Base-by-base conservation (phyloP, 2,329 filamentous ascomycete species). In the Cladobotryum protrusum region DNA sequence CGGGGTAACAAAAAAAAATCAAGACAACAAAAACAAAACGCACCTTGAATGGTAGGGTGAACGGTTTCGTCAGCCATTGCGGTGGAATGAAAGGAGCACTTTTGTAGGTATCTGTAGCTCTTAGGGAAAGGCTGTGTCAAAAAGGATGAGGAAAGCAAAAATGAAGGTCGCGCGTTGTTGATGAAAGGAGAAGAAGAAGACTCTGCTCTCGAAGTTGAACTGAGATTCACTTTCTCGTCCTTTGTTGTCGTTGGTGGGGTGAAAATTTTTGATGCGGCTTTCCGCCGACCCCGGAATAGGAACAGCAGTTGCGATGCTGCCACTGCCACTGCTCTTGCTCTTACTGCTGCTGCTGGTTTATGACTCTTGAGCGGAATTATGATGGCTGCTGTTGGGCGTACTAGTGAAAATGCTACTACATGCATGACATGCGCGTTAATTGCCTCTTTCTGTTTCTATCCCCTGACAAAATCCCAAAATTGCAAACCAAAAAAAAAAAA, bases 1-100 rank as follows among this genome's bases (percentile, higher is more conserved):
- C 57, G 53, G 47, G 55, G 53, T 43, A 46, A 35, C 17, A 54
- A 55, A 39, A 40, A 54, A 55, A 39, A 40, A 50, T 29, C 6
- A 29, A 29, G 2, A 29, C 24, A 29, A 29, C 24, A 8, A 29
- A 8, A 29, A 29, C 49, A 42, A 42, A 45, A 66, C 70, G 59
- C 75, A 85, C 83, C 83, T 74, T 87, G 80, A 77, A 89, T 89
- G 67, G 85, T 88, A 68, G 83, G 81, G 78, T 89, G 85, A 59
- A 77, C 79, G 71, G 87, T 81, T 66, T 87, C 79, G 70, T 75
- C 72, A 45, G 64, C 60, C 85, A 88, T 88, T 63, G 64, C 81
- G 69, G 42, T 18, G 32, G 37, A 12, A 33, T 40, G 24, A 14
- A 36, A 32, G 17, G 37, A 40, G 17, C 9, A 32, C 32, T 19